Conservation (phyloP, 495 filamentous ascomycete species). For the Pyronema domesticum region DNA sequence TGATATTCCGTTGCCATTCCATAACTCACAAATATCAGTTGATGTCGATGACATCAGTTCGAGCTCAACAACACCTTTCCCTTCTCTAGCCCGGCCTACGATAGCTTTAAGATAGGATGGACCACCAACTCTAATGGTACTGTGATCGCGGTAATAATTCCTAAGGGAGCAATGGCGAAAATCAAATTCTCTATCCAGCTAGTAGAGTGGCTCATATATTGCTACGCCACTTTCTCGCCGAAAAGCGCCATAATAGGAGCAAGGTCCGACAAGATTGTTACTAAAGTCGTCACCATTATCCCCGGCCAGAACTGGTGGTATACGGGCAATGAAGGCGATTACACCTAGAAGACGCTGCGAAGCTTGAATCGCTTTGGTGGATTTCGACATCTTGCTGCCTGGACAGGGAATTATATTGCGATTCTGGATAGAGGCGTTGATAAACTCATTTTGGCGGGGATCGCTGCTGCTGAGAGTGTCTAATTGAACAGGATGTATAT, state of each 20-base stretch:
- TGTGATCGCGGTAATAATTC: conserved; percentile 36
- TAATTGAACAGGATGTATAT: no score
- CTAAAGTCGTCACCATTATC: conserved; percentile 36
- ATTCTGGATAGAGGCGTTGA: no score
- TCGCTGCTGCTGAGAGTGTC: no score
- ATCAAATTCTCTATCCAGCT: conserved; percentile 34
- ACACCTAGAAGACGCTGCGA: neutral
- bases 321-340: neutral
- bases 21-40: conserved; percentile 26
- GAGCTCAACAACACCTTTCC: conserved; percentile 18
- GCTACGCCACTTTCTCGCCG: conserved; percentile 36
- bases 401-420: no score
- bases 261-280: conserved; percentile 31
- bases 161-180: conserved; percentile 35
- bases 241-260: conserved; percentile 37
- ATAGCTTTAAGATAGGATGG: conserved; percentile 32
- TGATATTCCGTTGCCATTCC: conserved; percentile 25
- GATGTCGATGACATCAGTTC: conserved; percentile 27
- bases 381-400: no score
- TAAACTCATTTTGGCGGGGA: no score
- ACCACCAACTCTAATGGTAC: conserved; percentile 35
- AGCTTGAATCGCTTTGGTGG: no score
- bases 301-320: neutral
- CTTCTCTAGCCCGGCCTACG: conserved; percentile 29
- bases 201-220: conserved; percentile 37